phyloP scores from a whole-genome alignment of 768 basidiomycete species.

The Pulveroboletus sp. region DNA sequence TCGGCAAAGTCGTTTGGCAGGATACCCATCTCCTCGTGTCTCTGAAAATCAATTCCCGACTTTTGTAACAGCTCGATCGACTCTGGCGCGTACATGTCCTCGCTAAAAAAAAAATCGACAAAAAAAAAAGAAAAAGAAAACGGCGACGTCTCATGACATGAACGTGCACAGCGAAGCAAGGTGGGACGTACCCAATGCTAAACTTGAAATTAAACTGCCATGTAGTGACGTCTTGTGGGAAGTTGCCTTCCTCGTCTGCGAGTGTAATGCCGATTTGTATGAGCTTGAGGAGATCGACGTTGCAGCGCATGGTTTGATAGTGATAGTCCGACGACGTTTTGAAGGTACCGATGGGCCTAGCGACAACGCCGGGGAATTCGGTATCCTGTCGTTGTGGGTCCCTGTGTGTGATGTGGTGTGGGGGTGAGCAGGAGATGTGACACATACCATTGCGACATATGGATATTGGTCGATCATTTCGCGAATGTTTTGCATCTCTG shows the following conservation, averaged over 20 bases:
- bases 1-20: slow-evolving; percentile 93
- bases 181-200: slow-evolving; percentile 63
- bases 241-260: slow-evolving; percentile 89
- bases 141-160: background rate
- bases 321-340: slow-evolving; percentile 98
- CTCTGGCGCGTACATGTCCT: slow-evolving; percentile 99
- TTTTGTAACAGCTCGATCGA: slow-evolving; percentile 92
- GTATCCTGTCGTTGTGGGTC: slow-evolving; percentile 66
- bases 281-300: slow-evolving; percentile 96
- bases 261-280: slow-evolving; percentile 96
- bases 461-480: slow-evolving; percentile 86
- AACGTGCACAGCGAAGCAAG: background rate
- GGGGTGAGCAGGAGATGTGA: slow-evolving; percentile 16
- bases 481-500: slow-evolving; percentile 86
- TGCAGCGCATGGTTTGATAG: slow-evolving; percentile 99
- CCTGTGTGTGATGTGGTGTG: slow-evolving; percentile 1
- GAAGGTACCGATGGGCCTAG: slow-evolving; percentile 93
- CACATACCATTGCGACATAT: slow-evolving; percentile 86
- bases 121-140: background rate
- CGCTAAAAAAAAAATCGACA: slow-evolving; percentile 43
- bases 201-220: slow-evolving; percentile 99
- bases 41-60: slow-evolving; percentile 92
- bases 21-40: slow-evolving; percentile 91
- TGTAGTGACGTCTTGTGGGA: slow-evolving; percentile 84
- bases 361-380: slow-evolving; percentile 98